Base-by-base conservation (phyloP, 2,329 filamentous ascomycete species). In the Macrophomina phaseolina region DNA sequence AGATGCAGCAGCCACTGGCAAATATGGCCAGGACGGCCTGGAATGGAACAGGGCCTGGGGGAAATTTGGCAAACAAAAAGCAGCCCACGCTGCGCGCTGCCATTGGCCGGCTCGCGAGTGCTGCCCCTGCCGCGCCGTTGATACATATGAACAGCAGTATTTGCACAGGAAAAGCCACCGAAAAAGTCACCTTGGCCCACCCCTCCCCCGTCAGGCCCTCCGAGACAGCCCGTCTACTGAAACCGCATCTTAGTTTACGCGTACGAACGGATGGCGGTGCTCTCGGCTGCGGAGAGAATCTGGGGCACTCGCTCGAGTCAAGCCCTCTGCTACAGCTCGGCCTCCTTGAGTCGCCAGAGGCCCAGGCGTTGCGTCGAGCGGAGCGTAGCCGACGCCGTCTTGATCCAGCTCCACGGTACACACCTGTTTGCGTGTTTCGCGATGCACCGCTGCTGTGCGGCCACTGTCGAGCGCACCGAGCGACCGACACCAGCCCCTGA, bases 1-100 rank as follows among this genome's bases (percentile, higher is more conserved):
- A 52, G 28, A 52, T 52, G 49, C 30, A 16, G 49, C 48, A 51
- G 36, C 23, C n/a, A 11, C 23, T 6, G 16, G 56, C 28, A 34
- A 46, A 61, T 36, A 46, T 61, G 55, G 14, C 23, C 32, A 23
- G 40, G 28, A 14, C 56, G 40, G 40, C 23, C 56, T 42, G 56
- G 40, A 46, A 38, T 42, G 56, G n/a, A 16, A 14, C 11, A 18
- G n/a, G 2, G 23, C 2, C 28, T 14, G 52, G 58, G 51, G 58
- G 58, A 62, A 62, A 62, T 62, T 62, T 45, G 28, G 14, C 32
- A 62, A 36, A 49, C 58, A 49, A 62, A 48, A 62, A 62, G 58
- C 58, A 62, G 49, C 32, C 42, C 58, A 32, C 58, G 58, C 45
- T 30, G 30, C 30, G 30, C 11, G 12, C 45, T 36, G 30, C 45